Base-by-base conservation (phyloP, 345 rosid genomes). In the Heritiera littoralis region DNA sequence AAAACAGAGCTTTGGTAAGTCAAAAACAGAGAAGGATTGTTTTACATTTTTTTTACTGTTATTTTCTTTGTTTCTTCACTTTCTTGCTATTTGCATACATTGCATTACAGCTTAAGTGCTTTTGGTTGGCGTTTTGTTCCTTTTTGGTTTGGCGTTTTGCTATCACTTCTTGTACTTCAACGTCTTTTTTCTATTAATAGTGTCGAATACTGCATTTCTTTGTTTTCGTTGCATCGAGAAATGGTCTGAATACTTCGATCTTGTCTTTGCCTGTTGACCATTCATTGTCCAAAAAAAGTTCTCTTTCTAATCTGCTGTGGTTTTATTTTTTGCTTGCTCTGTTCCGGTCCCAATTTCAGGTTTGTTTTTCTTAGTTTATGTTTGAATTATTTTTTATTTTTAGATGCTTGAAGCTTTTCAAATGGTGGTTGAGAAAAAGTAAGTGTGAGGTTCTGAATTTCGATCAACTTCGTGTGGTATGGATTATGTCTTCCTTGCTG, bases 401-500 rank as follows among this genome's bases (percentile, higher is more conserved):
- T 49, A 30, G 59, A 49, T 71, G 41, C 12, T 51, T 51, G 60
- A 72, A 72, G 28, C 45, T 52, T 51, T 51, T 17, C 30, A 9
- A 52, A 35, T 72, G 30, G 46, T 52, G 61, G 43, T 38, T 15
- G 60, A 14, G 55, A 48, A 70, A 17, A 69, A 49, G 30, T 12
- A 48, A 51, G 46, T 51, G 75, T 38, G 59, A 49, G 59, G 60
- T 30, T 60, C 28, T 32, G 45, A 51, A 71, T 51, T 52, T 72
- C 30, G 28, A 52, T 54, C 43, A 32, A 72, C 61, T 52, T 32
- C 61, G 40, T 32, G 61, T 72, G 61, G 75, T 72, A 15, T 51
- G 75, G 59, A 45, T 72, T 51, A 15, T 72, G 15, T 72, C 15
- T 49, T 71, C 60, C 13, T 71, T 71, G 38, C 7, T 71, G 60